Base-by-base conservation (phyloP, 352 stramenopile genomes). In the Albugo candida region DNA sequence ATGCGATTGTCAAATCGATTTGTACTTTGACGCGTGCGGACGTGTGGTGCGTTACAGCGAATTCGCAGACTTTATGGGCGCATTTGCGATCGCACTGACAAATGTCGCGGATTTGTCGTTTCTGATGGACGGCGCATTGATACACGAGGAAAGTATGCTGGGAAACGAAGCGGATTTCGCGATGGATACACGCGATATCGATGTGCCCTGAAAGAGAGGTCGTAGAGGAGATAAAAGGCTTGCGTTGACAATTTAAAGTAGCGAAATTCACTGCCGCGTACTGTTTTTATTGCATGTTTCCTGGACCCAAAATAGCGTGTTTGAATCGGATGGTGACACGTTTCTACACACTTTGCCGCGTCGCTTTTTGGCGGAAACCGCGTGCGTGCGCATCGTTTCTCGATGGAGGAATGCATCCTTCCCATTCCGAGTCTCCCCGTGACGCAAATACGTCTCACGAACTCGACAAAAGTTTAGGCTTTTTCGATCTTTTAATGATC, bases 401-500 rank as follows among this genome's bases (percentile, higher is more conserved):
- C 36, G 14, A 14, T 41, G 14, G 36, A n/a, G n/a, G 14, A 14
- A 41, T 14, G 36, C 36, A n/a, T n/a, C 36, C 14, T 41, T 41
- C 14, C 36, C 36, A 41, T 41, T n/a, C 14, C 36, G 14, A 14
- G 36, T n/a, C 14, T 41, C 36, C 36, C 14, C 36, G 14, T 14
- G 36, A n/a, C 14, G 14, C 36, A n/a, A 41, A 41, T n/a, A 41
- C 36, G 36, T 14, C 14, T 14, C 36, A 41, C 36, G n/a, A n/a
- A n/a, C n/a, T n/a, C n/a, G n/a, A n/a, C n/a, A n/a, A n/a, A n/a
- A n/a, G n/a, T n/a, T n/a, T 97, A 0, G 65, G 65, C 0, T 68
- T 97, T 21, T 92, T 93, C 51, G 91, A 97, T 62, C 64, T 97
- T 5, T 62, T 96, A 13, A 87, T 79, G 61, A 73, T 97, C 51